Base-by-base conservation (phyloP, 495 filamentous ascomycete species). In the Penicillium psychrofluorescens region DNA sequence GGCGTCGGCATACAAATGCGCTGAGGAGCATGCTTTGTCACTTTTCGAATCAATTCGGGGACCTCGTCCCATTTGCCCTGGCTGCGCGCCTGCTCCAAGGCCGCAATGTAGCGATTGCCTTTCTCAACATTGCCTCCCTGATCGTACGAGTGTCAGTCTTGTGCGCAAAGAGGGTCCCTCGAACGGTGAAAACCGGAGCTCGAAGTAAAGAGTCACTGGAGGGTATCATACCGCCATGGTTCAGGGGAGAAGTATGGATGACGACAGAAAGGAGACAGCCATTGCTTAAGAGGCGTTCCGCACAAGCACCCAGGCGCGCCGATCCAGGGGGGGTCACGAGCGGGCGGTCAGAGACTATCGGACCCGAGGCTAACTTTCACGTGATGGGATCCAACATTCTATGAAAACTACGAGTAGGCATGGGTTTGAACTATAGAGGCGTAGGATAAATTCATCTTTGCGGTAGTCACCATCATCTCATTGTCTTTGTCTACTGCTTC, bases 21-120 rank as follows among this genome's bases (percentile, higher is more conserved):
- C 29, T 90, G 81, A 36, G 89, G 84, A 47, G 89, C 88, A 77
- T 97, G 91, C 57, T 97, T 96, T 54, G 80, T 84, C 47, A 96
- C 78, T 66, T 98, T 97, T 52, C 89, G 79, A 52, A 86, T 80
- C 47, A 95, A 71, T 67, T 96, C 92, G 28, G 85, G 85, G n/a
- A 96, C 76, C 28, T 85, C 85, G 48, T 86, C 76, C 92, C 92
- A 98, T 55, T 78, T 81, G 28, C 87, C 88, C 56, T 90, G 80
- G 58, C 86, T 92, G 45, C 92, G 85, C 50, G 88, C 88, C 52
- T 79, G 77, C 57, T 97, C 87, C 51, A 98, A 79, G 66, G 78
- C 79, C 57, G 75, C 71, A 51, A 91, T 72, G 64, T 95, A 95
- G 55, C 81, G 78, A 47, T 74, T 76, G 38, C 83, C 89, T 70